phyloP scores from a whole-genome alignment of 2,329 filamentous ascomycete species.

The Akanthomyces uredinophilus region DNA sequence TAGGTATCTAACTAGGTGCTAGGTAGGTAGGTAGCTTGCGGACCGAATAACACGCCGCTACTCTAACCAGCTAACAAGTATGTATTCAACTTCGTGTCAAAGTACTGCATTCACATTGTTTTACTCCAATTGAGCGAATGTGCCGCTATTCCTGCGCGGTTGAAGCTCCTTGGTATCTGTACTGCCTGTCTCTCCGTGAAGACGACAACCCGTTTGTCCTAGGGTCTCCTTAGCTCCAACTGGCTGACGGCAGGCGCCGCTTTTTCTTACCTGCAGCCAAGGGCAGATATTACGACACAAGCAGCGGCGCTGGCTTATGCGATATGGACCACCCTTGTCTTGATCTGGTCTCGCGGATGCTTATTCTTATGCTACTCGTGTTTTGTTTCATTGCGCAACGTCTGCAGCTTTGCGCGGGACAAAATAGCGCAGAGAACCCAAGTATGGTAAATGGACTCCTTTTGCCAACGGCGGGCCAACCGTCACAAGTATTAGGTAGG shows the following conservation, averaged over 20 bases:
- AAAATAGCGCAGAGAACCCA: neutral
- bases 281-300: conserved; percentile 10
- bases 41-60: neutral
- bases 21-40: neutral
- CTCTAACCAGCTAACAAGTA: neutral
- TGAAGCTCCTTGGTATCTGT: neutral
- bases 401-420: neutral
- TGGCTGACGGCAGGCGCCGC: conserved; percentile 12
- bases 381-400: neutral
- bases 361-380: neutral
- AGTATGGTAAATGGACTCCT: neutral
- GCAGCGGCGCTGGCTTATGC: conserved; percentile 3
- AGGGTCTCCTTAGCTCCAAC: neutral
- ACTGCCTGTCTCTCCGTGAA: neutral
- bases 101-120: neutral
- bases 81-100: neutral
- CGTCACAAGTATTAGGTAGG: neutral
- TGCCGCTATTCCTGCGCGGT: neutral
- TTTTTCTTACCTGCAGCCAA: conserved; percentile 13
- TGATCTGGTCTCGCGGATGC: neutral
- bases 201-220: neutral
- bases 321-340: neutral
- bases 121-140: neutral
- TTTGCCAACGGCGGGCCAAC: neutral
- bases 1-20: too few species aligned